Evolutionary conservation across 1,284 basidiomycete genomes (phyloP), one percentile per base, ranked within the genome.

Genomic region (Xerocomus amazonicus): DNA sequence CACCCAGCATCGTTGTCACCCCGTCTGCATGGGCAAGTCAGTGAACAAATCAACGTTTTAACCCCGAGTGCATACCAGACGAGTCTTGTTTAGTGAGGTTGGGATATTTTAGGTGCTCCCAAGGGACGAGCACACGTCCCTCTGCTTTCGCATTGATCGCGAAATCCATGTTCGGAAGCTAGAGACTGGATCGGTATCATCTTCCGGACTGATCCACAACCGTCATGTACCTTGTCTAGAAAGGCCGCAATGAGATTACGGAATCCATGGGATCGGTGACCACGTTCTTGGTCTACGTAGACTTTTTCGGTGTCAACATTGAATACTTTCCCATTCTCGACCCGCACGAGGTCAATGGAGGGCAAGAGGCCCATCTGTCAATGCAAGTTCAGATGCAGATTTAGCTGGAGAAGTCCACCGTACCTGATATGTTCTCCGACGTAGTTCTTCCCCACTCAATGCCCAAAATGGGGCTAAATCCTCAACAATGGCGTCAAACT

Each of bases 131-230:
- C 10, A 97, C 84, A 17, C 94, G 87, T 12, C 92, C 91, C 70
- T 97, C 94, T 1, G 92, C 87, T 71, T 88, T 90, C 35, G 90
- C 83, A 61, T 97, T 97, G 70, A 97, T 83, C 0, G 94, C 83
- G 58, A 97, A 86, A 59, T 94, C 87, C 82, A 97, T 85, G 71
- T 96, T 82, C 9, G 92, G 92, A 3, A 97, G 77, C 80, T 92
- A 63, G 38, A 17, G 38, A 16, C 10, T 14, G n/a, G 51, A 36
- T 59, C 29, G 56, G 40, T 23, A 59, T 39, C 40, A 37, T 31
- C 28, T 29, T 9, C 19, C 45, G 44, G 46, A 38, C 8, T 12
- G 10, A 29, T 7, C 4, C 8, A 3, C 6, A 45, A 45, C 6
- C 42, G 28, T 70, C 72, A 52, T 14, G 26, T 49, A 89, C 87